Base-by-base conservation (phyloP, 129 eudicot species). In the Sambucus nigra region DNA sequence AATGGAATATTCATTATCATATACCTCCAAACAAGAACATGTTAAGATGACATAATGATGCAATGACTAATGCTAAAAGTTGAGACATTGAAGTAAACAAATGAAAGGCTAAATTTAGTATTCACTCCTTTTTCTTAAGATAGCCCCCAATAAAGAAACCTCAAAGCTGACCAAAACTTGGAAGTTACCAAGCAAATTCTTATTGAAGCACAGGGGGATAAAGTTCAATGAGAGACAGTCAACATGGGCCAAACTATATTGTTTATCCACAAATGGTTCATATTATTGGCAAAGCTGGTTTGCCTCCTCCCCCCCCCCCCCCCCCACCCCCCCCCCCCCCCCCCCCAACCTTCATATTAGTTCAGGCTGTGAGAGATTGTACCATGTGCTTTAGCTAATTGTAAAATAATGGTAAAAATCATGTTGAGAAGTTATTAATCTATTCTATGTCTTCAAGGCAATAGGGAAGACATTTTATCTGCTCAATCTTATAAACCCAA, bases 1-100 rank as follows among this genome's bases (percentile, higher is more conserved):
- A 25, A 26, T 14, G 32, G 64, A 41, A 58, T 58, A 58, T 41
- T 40, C 52, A 42, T 40, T 16, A 5, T 7, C 35, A 8, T n/a
- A 24, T 40, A 41, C n/a, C 40, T 50, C 46, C 63, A 57, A 38
- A 15, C 17, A 35, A 27, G 33, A 39, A 38, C 13, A 0, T 19
- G 63, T 38, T 57, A 9, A 20, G 19, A 55, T 17, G 12, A 33
- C 3, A 5, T 29, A 35, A 35, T 21, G 9, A 29, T 56, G 46
- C 25, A 29, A 10, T 19, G 47, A 4, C 31, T 8, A 1, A 12
- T 23, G 55, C 3, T 51, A 32, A 51, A 25, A 25, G 5, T 51
- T 51, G 2, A 26, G 16, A 25, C 13, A 22, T 21, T 14, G 33
- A 20, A 1, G 17, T 22, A 18, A 47, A 47, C 47, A 48, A 48